A percentile compares a stretch with the other conserved stretches of the same genome.
These are phyloP conservation scores for Sonneratia caseolaris DNA, from an alignment of 345 rosid genomes.

Conservation along the genomic window DNA sequence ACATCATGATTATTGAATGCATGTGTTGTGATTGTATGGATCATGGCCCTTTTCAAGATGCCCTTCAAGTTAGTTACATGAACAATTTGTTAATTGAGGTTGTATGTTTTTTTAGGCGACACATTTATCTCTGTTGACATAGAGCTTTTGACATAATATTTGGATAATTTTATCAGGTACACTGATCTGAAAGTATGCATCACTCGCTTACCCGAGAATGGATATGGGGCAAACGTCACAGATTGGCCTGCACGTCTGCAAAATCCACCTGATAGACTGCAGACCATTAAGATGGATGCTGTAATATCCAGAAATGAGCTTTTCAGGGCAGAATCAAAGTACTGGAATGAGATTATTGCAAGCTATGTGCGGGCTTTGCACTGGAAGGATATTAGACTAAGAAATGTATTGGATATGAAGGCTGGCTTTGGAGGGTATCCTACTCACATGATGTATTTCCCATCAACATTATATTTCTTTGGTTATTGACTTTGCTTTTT, in stretches of 20 bases:
- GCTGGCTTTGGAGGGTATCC: constrained; percentile 92
- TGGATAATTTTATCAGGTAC: constrained; percentile 40
- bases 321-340: constrained; percentile 77
- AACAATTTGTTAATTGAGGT: background rate
- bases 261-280: constrained; percentile 83
- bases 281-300: constrained; percentile 76
- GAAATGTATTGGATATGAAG: constrained; percentile 96
- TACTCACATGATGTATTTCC: constrained; percentile 6
- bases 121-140: background rate
- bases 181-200: constrained; percentile 82
- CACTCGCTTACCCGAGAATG: constrained; percentile 67
- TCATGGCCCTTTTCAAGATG: background rate
- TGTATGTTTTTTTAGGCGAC: background rate
- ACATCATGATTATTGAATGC: background rate
- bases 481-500: constrained; percentile 3
- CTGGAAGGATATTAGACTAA: constrained; percentile 68
- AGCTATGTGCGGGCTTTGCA: constrained; percentile 48
- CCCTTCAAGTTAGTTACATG: background rate
- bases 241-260: constrained; percentile 81
- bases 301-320: constrained; percentile 84
- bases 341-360: constrained; percentile 70
- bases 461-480: background rate
- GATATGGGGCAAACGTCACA: constrained; percentile 65
- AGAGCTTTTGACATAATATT: constrained; percentile 1
- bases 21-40: background rate